Conservation (phyloP, 2,329 filamentous ascomycete genomes). For the Fusarium haematococcum region DNA sequence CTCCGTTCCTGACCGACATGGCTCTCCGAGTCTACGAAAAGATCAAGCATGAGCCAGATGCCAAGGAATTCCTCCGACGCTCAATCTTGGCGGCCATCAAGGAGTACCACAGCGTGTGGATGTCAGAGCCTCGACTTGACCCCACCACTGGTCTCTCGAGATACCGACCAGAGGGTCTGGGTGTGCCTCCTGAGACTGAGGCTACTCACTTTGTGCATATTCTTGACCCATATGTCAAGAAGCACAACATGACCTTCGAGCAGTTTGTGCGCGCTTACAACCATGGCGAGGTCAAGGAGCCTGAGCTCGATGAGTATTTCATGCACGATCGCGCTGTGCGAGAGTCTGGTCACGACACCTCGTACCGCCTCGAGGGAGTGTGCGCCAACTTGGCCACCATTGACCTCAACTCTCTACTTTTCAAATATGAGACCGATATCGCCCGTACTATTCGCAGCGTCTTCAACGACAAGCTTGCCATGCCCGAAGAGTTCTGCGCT, state of each 20-base stretch:
- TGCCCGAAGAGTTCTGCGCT: conserved; percentile 85
- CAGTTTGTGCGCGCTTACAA: conserved; percentile 95
- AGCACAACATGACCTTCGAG: conserved; percentile 83
- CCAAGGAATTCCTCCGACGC: conserved; percentile 82
- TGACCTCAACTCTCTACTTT: conserved; percentile 92
- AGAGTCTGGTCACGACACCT: conserved; percentile 96
- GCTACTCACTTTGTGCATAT: conserved; percentile 88
- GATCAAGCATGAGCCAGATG: conserved; percentile 86
- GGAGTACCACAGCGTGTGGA: conserved; percentile 94
- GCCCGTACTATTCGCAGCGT: conserved; percentile 84
- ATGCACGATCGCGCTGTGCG: conserved; percentile 94
- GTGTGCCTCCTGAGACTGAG: conserved; percentile 93
- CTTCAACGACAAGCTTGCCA: conserved; percentile 84
- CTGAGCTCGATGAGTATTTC: conserved; percentile 94
- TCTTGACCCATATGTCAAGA: conserved; percentile 83
- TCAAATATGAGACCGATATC: conserved; percentile 98
- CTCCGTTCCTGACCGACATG: conserved; percentile 98
- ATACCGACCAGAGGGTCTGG: conserved; percentile 85
- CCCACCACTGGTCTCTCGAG: conserved; percentile 82
- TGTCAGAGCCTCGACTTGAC: conserved; percentile 80
- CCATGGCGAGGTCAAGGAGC: conserved; percentile 78
- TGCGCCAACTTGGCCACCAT: conserved; percentile 92
- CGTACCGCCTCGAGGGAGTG: conserved; percentile 89
- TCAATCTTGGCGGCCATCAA: conserved; percentile 94
- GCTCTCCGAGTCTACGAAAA: conserved; percentile 91